Evolutionary conservation across 2,329 filamentous ascomycete species (phyloP).

Genomic region (Blumeria hordei): DNA sequence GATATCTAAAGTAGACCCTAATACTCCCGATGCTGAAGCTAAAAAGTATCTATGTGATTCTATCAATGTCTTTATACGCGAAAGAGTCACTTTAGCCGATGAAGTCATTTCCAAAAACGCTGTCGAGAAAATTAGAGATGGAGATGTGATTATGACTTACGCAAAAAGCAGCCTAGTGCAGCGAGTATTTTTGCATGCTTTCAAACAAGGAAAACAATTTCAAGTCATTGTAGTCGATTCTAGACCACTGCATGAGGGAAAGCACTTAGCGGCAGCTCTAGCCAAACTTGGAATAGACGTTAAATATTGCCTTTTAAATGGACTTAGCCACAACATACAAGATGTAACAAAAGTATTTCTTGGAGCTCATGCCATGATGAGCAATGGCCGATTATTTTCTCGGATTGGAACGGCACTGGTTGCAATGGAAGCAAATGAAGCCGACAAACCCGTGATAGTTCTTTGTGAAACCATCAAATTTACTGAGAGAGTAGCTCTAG

Average conservation of each 20-base stretch:
- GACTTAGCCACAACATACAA: slow-evolving; percentile 48
- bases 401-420: slow-evolving; percentile 70
- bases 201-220: slow-evolving; percentile 47
- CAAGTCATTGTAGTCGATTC: slow-evolving; percentile 67
- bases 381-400: slow-evolving; percentile 76
- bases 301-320: slow-evolving; percentile 61
- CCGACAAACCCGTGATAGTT: slow-evolving; percentile 60
- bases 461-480: slow-evolving; percentile 94
- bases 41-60: slow-evolving; percentile 55
- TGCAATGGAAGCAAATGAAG: slow-evolving; percentile 56
- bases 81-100: slow-evolving; percentile 72
- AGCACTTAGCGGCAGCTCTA: slow-evolving; percentile 46
- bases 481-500: slow-evolving; percentile 66
- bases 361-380: slow-evolving; percentile 84
- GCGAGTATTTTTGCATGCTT: slow-evolving; percentile 52
- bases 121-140: slow-evolving; percentile 48
- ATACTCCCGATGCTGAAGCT: slow-evolving; percentile 56
- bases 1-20: slow-evolving; percentile 74
- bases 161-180: slow-evolving; percentile 72
- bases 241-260: slow-evolving; percentile 44
- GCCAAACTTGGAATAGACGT: slow-evolving; percentile 45
- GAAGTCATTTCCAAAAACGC: slow-evolving; percentile 62
- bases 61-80: slow-evolving; percentile 76
- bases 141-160: slow-evolving; percentile 68
- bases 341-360: slow-evolving; percentile 42